Evolutionary conservation across 202 grass and related monocot species (phyloP).

Genomic region (Saccharum hybrid): DNA sequence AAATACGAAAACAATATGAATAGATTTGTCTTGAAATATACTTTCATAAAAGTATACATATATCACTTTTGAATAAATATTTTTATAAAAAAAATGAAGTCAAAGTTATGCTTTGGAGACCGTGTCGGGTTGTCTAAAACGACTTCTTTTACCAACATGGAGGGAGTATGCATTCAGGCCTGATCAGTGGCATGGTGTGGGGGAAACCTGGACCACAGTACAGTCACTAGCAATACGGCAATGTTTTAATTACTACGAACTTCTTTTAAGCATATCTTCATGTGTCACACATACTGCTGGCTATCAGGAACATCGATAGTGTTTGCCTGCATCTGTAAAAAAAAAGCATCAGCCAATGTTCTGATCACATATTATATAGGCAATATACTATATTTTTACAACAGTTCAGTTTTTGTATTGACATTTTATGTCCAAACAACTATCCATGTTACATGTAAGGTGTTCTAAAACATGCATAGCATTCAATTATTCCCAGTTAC

Average conservation of each 20-base stretch:
- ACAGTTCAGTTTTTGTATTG: background rate
- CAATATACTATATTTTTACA: background rate
- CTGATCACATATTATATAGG: background rate
- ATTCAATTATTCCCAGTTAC: background rate
- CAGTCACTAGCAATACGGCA: conserved; percentile 23
- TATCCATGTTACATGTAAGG: background rate
- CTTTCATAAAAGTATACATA: too few species aligned
- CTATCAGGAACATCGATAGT: background rate
- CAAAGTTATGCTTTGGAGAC: too few species aligned
- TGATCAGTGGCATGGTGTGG: conserved; percentile 37
- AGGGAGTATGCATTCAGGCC: conserved; percentile 22
- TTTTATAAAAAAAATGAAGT: too few species aligned
- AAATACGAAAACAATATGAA: too few species aligned
- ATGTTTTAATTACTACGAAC: conserved; percentile 25
- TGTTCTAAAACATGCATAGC: background rate
- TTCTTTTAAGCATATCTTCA: conserved; percentile 11
- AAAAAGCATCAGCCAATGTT: background rate
- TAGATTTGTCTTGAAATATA: too few species aligned
- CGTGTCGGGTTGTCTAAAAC: too few species aligned
- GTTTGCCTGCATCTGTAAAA: background rate
- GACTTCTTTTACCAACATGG: too few species aligned
- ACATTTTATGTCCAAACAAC: background rate
- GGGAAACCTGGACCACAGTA: conserved; percentile 23
- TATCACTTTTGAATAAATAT: too few species aligned
- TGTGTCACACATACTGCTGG: background rate